These are phyloP conservation scores for Imleria badia DNA, from an alignment of 768 basidiomycete genomes.

Conservation along the genomic window DNA sequence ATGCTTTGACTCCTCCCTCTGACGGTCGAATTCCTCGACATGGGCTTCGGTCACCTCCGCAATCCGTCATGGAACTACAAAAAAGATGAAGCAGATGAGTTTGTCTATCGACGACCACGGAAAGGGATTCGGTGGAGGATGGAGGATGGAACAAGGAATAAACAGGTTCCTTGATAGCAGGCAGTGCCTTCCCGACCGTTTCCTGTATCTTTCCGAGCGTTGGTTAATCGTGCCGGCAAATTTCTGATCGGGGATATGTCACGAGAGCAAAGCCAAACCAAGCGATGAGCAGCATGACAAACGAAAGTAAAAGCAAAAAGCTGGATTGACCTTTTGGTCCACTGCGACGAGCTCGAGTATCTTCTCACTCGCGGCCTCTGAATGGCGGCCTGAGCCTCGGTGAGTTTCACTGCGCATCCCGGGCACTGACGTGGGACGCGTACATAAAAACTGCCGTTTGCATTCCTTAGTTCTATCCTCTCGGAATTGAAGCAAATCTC, in stretches of 20 bases:
- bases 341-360: slow-evolving; percentile 16
- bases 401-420: slow-evolving; percentile 5
- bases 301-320: too few species aligned
- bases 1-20: neutral
- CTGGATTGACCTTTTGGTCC: slow-evolving; percentile 18
- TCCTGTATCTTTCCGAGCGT: slow-evolving; percentile 16
- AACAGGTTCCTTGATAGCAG: slow-evolving; percentile 12
- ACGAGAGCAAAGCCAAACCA: too few species aligned
- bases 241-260: neutral
- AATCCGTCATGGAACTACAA: slow-evolving; percentile 14
- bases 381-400: slow-evolving; percentile 12
- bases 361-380: slow-evolving; percentile 13
- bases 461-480: slow-evolving; percentile 18
- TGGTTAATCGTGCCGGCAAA: slow-evolving; percentile 10
- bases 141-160: neutral
- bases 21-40: slow-evolving; percentile 10
- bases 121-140: too few species aligned
- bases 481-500: slow-evolving; percentile 18
- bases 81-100: neutral
- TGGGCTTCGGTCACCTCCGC: slow-evolving; percentile 11
- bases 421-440: neutral
- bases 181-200: slow-evolving; percentile 10
- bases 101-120: too few species aligned
- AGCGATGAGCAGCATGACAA: too few species aligned
- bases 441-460: slow-evolving; percentile 10